Conservation (phyloP, 495 filamentous ascomycete species). For the Daldinia grandis region DNA sequence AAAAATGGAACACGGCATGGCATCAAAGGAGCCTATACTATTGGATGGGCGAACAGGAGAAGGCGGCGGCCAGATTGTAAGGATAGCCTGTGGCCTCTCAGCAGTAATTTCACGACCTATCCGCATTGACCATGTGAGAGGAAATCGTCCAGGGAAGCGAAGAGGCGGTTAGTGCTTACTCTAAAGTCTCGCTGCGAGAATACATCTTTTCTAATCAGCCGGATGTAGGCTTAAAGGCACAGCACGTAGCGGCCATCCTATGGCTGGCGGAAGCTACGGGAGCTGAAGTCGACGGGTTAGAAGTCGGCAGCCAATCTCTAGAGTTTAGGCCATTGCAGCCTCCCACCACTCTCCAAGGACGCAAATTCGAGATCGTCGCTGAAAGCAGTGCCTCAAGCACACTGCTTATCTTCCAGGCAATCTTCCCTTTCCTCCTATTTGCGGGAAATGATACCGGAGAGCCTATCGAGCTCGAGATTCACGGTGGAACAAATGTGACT, state of each 20-base stretch:
- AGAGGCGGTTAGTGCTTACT: constrained; percentile 49
- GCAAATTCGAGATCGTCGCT: constrained; percentile 55
- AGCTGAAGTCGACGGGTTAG: constrained; percentile 64
- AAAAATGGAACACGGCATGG: constrained; percentile 9
- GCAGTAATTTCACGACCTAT: constrained; percentile 72
- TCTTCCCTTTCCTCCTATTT: constrained; percentile 80
- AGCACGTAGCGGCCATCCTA: constrained; percentile 74
- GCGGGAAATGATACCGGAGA: constrained; percentile 53
- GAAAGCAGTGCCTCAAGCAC: constrained; percentile 61
- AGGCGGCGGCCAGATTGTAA: constrained; percentile 84
- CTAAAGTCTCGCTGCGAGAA: not conserved
- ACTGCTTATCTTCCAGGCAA: constrained; percentile 79
- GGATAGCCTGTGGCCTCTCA: constrained; percentile 74
- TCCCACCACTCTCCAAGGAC: constrained; percentile 49
- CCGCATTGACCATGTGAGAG: constrained; percentile 73
- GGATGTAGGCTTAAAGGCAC: constrained; percentile 72
- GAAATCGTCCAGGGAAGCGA: constrained; percentile 62
- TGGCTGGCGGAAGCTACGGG: constrained; percentile 71
- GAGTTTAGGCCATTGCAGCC: constrained; percentile 58
- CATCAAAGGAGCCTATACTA: constrained; percentile 38
- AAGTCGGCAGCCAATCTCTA: constrained; percentile 62
- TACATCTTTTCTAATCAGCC: constrained; percentile 21
- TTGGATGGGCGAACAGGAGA: constrained; percentile 80
- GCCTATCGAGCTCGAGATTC: constrained; percentile 66
- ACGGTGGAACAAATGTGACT: constrained; percentile 80